These are phyloP conservation scores for Lachancea waltii DNA, from an alignment of 805 yeast species.

Conservation along the genomic window DNA sequence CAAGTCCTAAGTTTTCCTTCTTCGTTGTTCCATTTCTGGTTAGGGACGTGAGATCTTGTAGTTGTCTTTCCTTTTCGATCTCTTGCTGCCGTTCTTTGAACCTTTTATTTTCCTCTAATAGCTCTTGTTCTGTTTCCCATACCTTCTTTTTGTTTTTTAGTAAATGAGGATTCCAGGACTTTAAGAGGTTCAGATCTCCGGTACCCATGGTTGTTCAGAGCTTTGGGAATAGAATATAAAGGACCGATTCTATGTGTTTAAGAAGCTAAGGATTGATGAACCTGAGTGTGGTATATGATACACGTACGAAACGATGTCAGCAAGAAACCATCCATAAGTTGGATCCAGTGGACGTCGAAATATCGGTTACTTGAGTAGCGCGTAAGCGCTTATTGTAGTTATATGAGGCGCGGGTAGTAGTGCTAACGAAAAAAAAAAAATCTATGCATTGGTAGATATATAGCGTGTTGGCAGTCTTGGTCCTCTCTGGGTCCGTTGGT, in stretches of 20 bases:
- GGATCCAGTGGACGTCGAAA: too few relatives aligned
- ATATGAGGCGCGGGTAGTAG: too few relatives aligned
- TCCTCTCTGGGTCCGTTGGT: too few relatives aligned
- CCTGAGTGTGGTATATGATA: too few relatives aligned
- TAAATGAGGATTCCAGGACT: slow-evolving; percentile 94
- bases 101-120: slow-evolving; percentile 60
- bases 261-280: background rate
- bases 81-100: slow-evolving; percentile 60
- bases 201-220: slow-evolving; percentile 40
- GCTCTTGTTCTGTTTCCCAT: slow-evolving; percentile 75
- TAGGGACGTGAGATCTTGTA: slow-evolving; percentile 45
- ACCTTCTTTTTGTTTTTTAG: slow-evolving; percentile 79
- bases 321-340: too few relatives aligned
- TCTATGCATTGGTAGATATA: too few relatives aligned
- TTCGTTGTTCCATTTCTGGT: slow-evolving; percentile 38
- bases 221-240: background rate
- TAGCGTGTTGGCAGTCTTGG: too few relatives aligned
- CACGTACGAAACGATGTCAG: too few relatives aligned
- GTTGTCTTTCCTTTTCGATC: slow-evolving; percentile 53
- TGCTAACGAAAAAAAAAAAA: too few relatives aligned
- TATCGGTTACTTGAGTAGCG: too few relatives aligned
- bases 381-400: too few relatives aligned
- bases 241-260: background rate
- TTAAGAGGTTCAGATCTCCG: slow-evolving; percentile 80
- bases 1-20: slow-evolving; percentile 43